Base-by-base conservation (phyloP, 1,284 basidiomycete species). In the Rhodotorula glutinis region DNA sequence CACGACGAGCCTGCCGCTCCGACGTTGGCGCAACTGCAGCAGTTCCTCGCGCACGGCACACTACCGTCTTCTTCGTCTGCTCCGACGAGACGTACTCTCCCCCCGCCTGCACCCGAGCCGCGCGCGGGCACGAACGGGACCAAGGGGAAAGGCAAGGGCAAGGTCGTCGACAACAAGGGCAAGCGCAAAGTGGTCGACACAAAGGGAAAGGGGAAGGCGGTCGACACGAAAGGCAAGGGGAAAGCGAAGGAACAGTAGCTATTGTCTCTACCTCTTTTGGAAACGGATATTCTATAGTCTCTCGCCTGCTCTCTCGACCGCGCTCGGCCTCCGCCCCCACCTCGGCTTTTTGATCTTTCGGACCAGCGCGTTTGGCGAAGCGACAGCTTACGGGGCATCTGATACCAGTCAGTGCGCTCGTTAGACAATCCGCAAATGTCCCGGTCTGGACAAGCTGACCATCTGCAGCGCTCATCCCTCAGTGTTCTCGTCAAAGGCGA, bases 401-500 rank as follows among this genome's bases (percentile, higher is more conserved):
- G 13, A 10, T n/a, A n/a, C 13, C 46, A 9, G 4, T 2, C 1
- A 47, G 46, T 47, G 19, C 46, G 21, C 46, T 46, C 21, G 2
- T 2, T 9, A 11, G n/a, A 3, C 4, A 21, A 2, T 0, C 7
- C 2, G 46, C n/a, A n/a, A n/a, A 2, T 21, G 19, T 47, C 46
- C 7, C 10, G 10, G 5, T 41, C 7, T 11, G 11, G 33, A n/a
- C 33, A 11, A 5, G 33, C 33, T 38, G 33, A 38, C 11, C 33
- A 11, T 38, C 33, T 38, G 11, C 7, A 38, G 33, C 33, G 33
- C 5, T 11, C n/a, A n/a, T 38, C 33, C 33, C 33, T 5, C 11
- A 38, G 70, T 73, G 69, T 69, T 73, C 63, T 63, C 56, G 29
- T 57, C 51, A n/a, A 64, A 64, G 40, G 23, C 57, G 17, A 40